These are phyloP conservation scores for Perkinsus marinus DNA, from an alignment of 169 alveolate species.

Conservation along the genomic window DNA sequence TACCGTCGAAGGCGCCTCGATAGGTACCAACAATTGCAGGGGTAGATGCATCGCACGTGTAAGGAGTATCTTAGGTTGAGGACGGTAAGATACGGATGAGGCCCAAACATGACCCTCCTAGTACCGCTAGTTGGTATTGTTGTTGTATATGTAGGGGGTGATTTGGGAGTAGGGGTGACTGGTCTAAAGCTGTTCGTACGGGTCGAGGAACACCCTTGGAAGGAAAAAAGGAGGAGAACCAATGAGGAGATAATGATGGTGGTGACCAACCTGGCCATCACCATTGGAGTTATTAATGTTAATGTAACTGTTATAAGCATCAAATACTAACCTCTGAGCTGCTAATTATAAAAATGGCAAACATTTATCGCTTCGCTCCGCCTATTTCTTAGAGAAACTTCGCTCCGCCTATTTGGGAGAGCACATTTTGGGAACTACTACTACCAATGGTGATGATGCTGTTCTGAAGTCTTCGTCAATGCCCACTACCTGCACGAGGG, in stretches of 20 bases:
- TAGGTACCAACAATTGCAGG: not conserved
- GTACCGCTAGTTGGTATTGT: no score
- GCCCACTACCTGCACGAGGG: no score
- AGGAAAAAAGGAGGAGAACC: not conserved
- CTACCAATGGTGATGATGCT: no score
- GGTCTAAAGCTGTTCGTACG: not conserved
- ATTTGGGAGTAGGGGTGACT: not conserved
- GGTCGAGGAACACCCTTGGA: not conserved
- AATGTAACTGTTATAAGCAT: no score
- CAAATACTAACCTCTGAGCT: no score
- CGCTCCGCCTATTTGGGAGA: not conserved
- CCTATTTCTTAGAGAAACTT: not conserved
- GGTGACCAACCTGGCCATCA: no score
- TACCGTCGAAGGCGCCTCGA: not conserved
- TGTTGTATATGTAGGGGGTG: no score
- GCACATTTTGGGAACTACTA: no score
- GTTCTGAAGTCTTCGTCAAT: not conserved
- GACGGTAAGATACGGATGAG: no score
- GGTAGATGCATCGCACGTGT: not conserved
- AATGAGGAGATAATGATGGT: no score
- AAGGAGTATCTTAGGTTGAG: not conserved
- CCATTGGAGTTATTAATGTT: no score
- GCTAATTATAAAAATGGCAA: not conserved
- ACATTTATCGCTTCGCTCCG: not conserved
- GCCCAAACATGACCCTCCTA: no score